Evolutionary conservation across 345 rosid genomes (phyloP).

Genomic region (Geranium brycei): DNA sequence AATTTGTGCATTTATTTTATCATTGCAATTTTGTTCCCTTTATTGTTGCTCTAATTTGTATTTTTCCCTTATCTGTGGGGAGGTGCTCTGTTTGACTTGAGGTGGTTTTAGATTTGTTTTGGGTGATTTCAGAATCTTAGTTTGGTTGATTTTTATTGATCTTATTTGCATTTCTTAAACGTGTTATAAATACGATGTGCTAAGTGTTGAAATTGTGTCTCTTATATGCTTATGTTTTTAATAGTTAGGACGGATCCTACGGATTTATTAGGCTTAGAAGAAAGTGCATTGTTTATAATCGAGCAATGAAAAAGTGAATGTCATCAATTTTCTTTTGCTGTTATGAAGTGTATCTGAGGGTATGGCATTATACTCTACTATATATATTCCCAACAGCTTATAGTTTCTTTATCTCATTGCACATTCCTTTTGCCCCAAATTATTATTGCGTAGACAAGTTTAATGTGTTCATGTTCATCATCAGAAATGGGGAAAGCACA

Average conservation of each 20-base stretch:
- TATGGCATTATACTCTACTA: background rate
- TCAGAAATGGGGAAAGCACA: background rate
- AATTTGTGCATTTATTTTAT: constrained; percentile 10
- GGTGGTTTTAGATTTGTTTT: constrained; percentile 7
- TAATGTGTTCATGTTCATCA: too few species aligned
- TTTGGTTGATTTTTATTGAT: background rate
- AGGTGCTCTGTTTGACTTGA: background rate
- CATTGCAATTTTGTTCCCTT: constrained; percentile 2
- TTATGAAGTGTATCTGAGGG: background rate
- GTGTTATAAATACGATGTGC: background rate
- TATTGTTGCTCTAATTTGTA: constrained; percentile 7
- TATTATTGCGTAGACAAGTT: background rate
- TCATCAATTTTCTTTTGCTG: background rate
- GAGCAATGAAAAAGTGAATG: background rate
- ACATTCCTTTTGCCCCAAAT: background rate
- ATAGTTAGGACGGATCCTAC: background rate
- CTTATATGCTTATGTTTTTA: background rate
- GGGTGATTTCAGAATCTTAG: constrained; percentile 13
- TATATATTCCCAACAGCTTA: background rate
- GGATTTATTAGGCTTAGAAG: too few species aligned
- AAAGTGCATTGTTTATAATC: background rate
- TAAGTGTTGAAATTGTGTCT: background rate
- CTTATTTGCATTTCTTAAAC: constrained; percentile 12
- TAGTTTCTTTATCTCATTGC: background rate
- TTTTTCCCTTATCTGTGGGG: background rate